phyloP scores from a whole-genome alignment of 73 alveolate genomes.

The Symbiodinium natans region DNA sequence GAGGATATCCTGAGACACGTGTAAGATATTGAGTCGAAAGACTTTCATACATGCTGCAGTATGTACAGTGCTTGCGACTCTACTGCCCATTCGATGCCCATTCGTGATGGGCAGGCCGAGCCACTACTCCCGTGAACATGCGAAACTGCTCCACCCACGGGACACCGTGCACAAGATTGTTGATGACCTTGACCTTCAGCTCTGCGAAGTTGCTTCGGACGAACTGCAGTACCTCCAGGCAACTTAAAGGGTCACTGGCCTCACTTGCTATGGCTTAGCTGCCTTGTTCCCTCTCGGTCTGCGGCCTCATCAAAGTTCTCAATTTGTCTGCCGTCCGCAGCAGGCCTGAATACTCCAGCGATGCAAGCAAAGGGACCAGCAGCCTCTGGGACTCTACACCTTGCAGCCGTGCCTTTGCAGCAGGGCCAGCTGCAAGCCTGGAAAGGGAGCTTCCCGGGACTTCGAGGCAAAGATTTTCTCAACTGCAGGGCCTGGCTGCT shows the following conservation, averaged over 20 bases:
- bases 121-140: constrained; percentile 13
- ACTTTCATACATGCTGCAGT: too few relatives aligned
- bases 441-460: too few relatives aligned
- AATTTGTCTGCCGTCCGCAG: constrained; percentile 46
- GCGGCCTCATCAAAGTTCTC: constrained; percentile 37
- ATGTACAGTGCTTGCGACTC: too few relatives aligned
- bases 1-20: constrained; percentile 44
- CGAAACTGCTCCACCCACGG: constrained; percentile 88
- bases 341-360: neutral
- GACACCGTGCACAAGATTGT: constrained; percentile 36
- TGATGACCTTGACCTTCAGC: constrained; percentile 15
- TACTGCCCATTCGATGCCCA: too few relatives aligned
- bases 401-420: neutral
- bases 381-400: too few relatives aligned
- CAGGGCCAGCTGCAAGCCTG: constrained; percentile 36
- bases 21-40: neutral
- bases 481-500: too few relatives aligned
- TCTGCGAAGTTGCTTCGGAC: neutral
- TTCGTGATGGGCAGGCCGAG: neutral
- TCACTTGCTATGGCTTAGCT: too few relatives aligned
- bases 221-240: constrained; percentile 27
- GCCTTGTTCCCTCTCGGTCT: too few relatives aligned
- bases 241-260: neutral
- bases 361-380: neutral
- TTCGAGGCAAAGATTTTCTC: too few relatives aligned